Evolutionary conservation across 192 early-diverging fungal genomes (phyloP).

Genomic region (Rhizophagus clarus): DNA sequence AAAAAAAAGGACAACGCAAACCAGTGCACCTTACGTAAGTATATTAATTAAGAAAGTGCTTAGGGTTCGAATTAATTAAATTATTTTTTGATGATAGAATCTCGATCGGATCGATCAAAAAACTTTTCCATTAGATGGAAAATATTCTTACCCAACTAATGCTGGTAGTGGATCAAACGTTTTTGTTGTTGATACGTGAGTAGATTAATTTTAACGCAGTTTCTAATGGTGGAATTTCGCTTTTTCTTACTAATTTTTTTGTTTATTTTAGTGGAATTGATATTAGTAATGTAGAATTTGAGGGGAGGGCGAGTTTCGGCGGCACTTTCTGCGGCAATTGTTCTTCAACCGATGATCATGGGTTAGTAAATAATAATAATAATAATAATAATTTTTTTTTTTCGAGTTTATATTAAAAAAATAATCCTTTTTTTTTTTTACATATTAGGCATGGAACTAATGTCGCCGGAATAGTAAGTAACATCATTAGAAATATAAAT

Average conservation of each 20-base stretch:
- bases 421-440: neutral
- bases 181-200: slow-evolving; percentile 69
- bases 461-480: slow-evolving; percentile 71
- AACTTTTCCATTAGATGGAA: slow-evolving; percentile 48
- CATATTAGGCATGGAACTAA: slow-evolving; percentile 73
- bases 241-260: neutral
- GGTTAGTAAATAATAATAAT: slow-evolving; percentile 13
- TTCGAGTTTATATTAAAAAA: neutral
- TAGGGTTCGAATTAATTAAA: neutral
- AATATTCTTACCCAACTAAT: slow-evolving; percentile 55
- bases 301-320: slow-evolving; percentile 74
- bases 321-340: slow-evolving; percentile 55
- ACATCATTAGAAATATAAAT: neutral
- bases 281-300: slow-evolving; percentile 67
- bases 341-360: slow-evolving; percentile 42
- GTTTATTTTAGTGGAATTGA: slow-evolving; percentile 48
- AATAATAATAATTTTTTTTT: neutral
- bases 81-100: neutral
- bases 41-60: neutral
- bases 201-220: slow-evolving; percentile 9
- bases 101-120: slow-evolving; percentile 74
- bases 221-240: neutral
- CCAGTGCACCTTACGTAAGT: neutral
- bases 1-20: neutral
- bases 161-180: slow-evolving; percentile 61